Conservation (phyloP, 495 filamentous ascomycete genomes). For the Penicillium subrubescens region DNA sequence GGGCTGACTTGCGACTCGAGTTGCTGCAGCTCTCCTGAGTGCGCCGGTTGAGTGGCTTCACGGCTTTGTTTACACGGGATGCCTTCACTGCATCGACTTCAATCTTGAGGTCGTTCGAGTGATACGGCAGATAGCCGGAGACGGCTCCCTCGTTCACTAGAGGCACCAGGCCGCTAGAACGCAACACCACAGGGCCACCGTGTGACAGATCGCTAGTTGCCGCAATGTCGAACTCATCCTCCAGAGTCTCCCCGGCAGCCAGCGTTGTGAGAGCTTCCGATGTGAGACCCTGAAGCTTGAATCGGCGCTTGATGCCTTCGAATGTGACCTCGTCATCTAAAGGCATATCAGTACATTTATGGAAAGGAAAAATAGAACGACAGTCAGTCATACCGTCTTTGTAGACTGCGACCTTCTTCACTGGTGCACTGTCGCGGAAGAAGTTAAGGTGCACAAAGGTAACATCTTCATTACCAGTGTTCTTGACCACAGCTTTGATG, state of each 20-base stretch:
- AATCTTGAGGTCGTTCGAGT: slow-evolving; percentile 29
- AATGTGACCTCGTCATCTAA: slow-evolving; percentile 55
- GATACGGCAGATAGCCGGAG: slow-evolving; percentile 26
- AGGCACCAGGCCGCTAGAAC: slow-evolving; percentile 54
- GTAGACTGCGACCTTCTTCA: slow-evolving; percentile 63
- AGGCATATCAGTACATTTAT: not conserved
- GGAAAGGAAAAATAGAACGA: not conserved
- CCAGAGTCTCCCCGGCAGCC: slow-evolving; percentile 54
- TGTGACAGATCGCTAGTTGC: slow-evolving; percentile 55
- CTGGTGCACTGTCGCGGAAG: slow-evolving; percentile 57
- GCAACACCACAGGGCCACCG: slow-evolving; percentile 50
- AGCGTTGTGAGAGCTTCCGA: slow-evolving; percentile 59
- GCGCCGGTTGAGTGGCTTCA: slow-evolving; percentile 50
- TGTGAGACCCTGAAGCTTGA: slow-evolving; percentile 47
- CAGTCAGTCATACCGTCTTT: slow-evolving; percentile 41
- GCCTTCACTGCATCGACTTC: slow-evolving; percentile 54
- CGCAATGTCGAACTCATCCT: slow-evolving; percentile 60
- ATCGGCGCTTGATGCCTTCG: slow-evolving; percentile 56
- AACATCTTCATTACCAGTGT: slow-evolving; percentile 55
- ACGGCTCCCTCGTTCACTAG: slow-evolving; percentile 38
- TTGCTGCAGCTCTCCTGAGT: slow-evolving; percentile 53
- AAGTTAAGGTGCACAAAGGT: slow-evolving; percentile 65
- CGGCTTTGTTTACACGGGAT: slow-evolving; percentile 46
- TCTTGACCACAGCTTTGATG: slow-evolving; percentile 63
- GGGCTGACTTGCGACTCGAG: slow-evolving; percentile 39